Evolutionary conservation across 192 early-diverging fungal genomes (phyloP).

Genomic region (Podila verticillata): DNA sequence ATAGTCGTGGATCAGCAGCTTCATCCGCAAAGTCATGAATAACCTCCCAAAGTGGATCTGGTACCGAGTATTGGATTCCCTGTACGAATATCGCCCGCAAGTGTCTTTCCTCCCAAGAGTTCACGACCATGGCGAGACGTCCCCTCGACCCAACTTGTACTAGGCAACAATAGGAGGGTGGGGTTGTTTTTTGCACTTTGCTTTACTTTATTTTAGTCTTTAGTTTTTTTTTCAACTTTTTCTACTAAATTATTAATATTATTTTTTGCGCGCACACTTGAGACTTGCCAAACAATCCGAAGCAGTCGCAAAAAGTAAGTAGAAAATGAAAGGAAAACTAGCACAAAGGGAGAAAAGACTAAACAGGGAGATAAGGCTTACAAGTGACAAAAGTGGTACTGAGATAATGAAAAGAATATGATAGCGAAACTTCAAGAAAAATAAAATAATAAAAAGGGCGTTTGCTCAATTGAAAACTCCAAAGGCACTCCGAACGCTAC

Average conservation of each 20-base stretch:
- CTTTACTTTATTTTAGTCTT: not conserved
- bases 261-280: conserved; percentile 34
- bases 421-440: not conserved
- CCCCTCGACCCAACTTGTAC: too few species aligned
- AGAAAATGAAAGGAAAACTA: conserved; percentile 5
- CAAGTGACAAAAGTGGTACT: not conserved
- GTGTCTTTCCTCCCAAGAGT: conserved; percentile 25
- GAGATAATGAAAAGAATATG: not conserved
- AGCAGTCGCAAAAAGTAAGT: conserved; percentile 45
- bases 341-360: conserved; percentile 9
- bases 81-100: conserved; percentile 36
- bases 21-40: conserved; percentile 37
- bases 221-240: not conserved
- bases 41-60: conserved; percentile 39
- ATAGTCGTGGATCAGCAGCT: conserved; percentile 34
- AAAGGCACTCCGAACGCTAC: conserved; percentile 4
- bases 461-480: conserved; percentile 49
- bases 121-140: conserved; percentile 12
- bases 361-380: conserved; percentile 50
- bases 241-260: not conserved
- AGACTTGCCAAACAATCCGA: conserved; percentile 26
- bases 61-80: conserved; percentile 24
- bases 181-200: conserved; percentile 7
- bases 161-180: too few species aligned
- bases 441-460: conserved; percentile 7